Conservation (phyloP, 2,329 filamentous ascomycete species). For the Scortechinia acanthostroma region DNA sequence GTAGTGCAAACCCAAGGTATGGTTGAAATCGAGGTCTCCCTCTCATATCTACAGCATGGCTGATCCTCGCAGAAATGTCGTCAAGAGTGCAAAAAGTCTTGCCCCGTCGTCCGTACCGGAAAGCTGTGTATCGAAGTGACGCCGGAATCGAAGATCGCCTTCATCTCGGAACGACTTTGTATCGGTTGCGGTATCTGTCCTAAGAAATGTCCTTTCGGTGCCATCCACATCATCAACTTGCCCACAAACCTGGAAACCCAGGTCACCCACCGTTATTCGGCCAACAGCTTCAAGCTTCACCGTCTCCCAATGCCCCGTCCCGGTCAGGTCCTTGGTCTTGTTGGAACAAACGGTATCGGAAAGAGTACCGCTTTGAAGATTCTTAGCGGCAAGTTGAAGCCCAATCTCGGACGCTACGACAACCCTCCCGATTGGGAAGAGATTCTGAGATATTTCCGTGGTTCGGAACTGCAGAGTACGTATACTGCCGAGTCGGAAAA, state of each 20-base stretch:
- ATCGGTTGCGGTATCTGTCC: constrained; percentile 99
- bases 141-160: constrained; percentile 84
- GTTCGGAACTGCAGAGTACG: constrained; percentile 92
- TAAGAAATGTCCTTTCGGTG: constrained; percentile 97
- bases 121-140: constrained; percentile 96
- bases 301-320: constrained; percentile 91
- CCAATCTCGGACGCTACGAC: constrained; percentile 88
- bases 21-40: constrained; percentile 4
- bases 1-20: constrained; percentile 82
- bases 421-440: constrained; percentile 99
- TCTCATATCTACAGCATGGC: constrained; percentile 6
- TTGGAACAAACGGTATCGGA: constrained; percentile 99
- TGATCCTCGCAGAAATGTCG: constrained; percentile 71
- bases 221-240: constrained; percentile 99
- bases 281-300: constrained; percentile 99
- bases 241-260: constrained; percentile 98
- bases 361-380: constrained; percentile 99
- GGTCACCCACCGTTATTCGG: constrained; percentile 96
- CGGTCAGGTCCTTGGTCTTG: constrained; percentile 88
- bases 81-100: constrained; percentile 98
- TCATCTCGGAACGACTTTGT: constrained; percentile 91
- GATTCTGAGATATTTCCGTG: constrained; percentile 95
- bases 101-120: constrained; percentile 91
- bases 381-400: constrained; percentile 95
- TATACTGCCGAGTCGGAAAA: constrained; percentile 6